These are phyloP conservation scores for Geotrichum carabidarum DNA, from an alignment of 1,139 yeast species.

Conservation along the genomic window DNA sequence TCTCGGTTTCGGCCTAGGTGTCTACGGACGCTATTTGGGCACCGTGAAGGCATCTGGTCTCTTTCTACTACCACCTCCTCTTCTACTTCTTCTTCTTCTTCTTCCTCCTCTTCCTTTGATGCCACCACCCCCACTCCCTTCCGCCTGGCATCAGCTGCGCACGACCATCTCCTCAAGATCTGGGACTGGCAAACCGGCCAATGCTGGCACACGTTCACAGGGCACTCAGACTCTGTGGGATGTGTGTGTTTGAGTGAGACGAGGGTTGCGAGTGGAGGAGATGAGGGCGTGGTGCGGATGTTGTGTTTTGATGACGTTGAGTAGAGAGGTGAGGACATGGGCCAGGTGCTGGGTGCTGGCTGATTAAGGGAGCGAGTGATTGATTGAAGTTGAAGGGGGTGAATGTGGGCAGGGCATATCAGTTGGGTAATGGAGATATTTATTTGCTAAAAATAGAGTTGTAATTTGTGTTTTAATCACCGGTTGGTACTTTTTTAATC, in stretches of 20 bases:
- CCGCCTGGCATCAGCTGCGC: conserved; percentile 89
- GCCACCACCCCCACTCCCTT: conserved; percentile 36
- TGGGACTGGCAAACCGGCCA: conserved; percentile 95
- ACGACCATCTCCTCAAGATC: conserved; percentile 80
- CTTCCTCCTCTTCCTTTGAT: too few relatives aligned
- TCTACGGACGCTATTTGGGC: conserved; percentile 91
- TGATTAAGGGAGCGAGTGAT: too few relatives aligned
- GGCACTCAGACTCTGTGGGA: conserved; percentile 67
- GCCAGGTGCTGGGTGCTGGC: too few relatives aligned
- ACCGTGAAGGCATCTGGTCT: conserved; percentile 96
- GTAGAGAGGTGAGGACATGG: too few relatives aligned
- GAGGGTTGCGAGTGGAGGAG: conserved; percentile 83
- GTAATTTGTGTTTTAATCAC: too few relatives aligned
- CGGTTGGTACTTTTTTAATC: too few relatives aligned
- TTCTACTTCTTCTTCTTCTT: too few relatives aligned
- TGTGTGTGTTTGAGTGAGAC: conserved; percentile 90
- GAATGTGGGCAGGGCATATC: too few relatives aligned
- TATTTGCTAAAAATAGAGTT: too few relatives aligned
- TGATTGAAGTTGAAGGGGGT: too few relatives aligned
- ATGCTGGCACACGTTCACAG: conserved; percentile 86
- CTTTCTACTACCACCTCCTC: conserved; percentile 74
- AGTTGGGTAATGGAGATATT: too few relatives aligned
- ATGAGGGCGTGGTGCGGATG: conserved; percentile 77
- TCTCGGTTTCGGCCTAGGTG: conserved; percentile 43
- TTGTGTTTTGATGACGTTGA: conserved; percentile 55